These are phyloP conservation scores for Euphorbia lathyris DNA, from an alignment of 345 rosid genomes.

Conservation along the genomic window DNA sequence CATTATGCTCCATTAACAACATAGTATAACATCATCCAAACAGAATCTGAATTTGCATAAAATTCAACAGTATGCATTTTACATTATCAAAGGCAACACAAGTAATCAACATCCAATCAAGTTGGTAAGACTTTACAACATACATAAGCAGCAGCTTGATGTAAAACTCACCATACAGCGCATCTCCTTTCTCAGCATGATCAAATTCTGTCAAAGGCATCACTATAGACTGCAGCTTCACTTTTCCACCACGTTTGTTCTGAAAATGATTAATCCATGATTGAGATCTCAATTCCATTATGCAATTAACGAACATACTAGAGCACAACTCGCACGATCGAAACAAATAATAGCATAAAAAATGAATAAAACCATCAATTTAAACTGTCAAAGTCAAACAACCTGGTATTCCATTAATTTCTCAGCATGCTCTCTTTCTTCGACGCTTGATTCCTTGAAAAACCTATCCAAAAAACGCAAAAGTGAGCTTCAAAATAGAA, in stretches of 20 bases:
- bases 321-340: neutral
- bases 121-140: neutral
- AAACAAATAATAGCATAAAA: neutral
- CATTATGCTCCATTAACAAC: neutral
- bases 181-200: conserved; percentile 30
- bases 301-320: neutral
- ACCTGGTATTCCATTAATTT: conserved; percentile 38
- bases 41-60: neutral
- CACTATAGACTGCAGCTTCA: conserved; percentile 29
- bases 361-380: neutral
- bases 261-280: conserved; percentile 1
- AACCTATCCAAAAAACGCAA: conserved; percentile 14
- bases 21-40: neutral
- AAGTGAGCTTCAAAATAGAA: neutral
- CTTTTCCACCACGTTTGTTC: conserved; percentile 39
- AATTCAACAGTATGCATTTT: neutral
- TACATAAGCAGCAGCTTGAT: no score
- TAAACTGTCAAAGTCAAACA: neutral
- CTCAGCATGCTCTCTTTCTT: conserved; percentile 36
- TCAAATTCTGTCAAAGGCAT: conserved; percentile 32
- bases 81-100: neutral
- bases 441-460: conserved; percentile 30
- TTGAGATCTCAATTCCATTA: neutral
- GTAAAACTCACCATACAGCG: conserved; percentile 26
- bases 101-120: neutral